These are phyloP conservation scores for Sugiyamaella pinicola DNA, from an alignment of 1,139 yeast genomes.

Conservation along the genomic window DNA sequence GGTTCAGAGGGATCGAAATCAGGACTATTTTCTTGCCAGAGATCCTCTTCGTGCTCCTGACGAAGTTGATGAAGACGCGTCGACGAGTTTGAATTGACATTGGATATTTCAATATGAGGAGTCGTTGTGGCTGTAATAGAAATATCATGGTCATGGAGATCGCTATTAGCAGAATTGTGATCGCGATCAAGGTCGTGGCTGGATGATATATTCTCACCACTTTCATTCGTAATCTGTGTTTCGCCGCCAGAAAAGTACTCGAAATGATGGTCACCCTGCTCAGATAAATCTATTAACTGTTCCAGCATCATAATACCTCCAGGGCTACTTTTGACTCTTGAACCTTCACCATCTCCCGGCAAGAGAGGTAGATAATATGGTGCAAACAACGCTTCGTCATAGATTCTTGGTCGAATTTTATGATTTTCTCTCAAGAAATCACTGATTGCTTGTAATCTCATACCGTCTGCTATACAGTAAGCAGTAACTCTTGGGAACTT, in stretches of 20 bases:
- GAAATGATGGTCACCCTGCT: slow-evolving; percentile 85
- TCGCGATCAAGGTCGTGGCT: slow-evolving; percentile 45
- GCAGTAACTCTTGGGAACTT: slow-evolving; percentile 87
- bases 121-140: background rate
- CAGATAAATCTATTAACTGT: slow-evolving; percentile 73
- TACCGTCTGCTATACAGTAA: slow-evolving; percentile 81
- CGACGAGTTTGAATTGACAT: slow-evolving; percentile 9
- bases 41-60: slow-evolving; percentile 45
- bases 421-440: slow-evolving; percentile 69
- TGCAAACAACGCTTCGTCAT: slow-evolving; percentile 88
- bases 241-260: slow-evolving; percentile 84
- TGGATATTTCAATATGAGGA: slow-evolving; percentile 10
- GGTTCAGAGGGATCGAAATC: slow-evolving; percentile 69
- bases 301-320: slow-evolving; percentile 72
- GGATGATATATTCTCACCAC: slow-evolving; percentile 58
- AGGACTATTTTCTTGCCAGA: slow-evolving; percentile 27
- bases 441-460: slow-evolving; percentile 64
- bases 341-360: slow-evolving; percentile 80
- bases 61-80: slow-evolving; percentile 30
- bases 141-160: background rate
- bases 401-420: slow-evolving; percentile 79
- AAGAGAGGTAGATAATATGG: slow-evolving; percentile 86
- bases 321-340: slow-evolving; percentile 77
- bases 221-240: slow-evolving; percentile 1
- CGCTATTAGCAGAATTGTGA: background rate